Evolutionary conservation across 257 asterid genomes (phyloP).

Genomic region (Ilex aquifolium): DNA sequence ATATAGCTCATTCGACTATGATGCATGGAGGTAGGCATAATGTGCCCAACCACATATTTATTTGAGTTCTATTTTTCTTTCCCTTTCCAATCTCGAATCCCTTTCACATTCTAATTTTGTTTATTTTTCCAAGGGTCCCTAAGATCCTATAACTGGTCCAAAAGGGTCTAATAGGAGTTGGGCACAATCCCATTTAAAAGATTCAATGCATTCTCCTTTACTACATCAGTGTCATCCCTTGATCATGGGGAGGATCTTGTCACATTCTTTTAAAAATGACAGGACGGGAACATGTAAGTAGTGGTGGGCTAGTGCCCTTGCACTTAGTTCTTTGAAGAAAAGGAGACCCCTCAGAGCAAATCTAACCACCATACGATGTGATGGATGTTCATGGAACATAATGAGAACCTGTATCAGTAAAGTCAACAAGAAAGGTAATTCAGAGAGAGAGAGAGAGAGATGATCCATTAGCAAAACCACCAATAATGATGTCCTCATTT

Average conservation of each 20-base stretch:
- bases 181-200: constrained; percentile 15
- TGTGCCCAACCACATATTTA: too few relatives aligned
- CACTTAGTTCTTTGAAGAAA: constrained; percentile 11
- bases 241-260: not conserved
- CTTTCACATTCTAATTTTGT: too few relatives aligned
- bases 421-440: constrained; percentile 17
- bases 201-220: constrained; percentile 18
- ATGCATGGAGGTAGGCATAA: too few relatives aligned
- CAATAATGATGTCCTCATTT: constrained; percentile 13
- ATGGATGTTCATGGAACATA: constrained; percentile 24
- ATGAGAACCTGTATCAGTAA: constrained; percentile 19
- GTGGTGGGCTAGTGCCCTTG: constrained; percentile 17
- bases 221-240: constrained; percentile 7
- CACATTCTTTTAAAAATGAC: not conserved
- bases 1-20: too few relatives aligned
- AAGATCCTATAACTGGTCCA: not conserved
- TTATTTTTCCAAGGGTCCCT: not conserved
- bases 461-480: constrained; percentile 10
- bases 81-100: too few relatives aligned
- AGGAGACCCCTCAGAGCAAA: constrained; percentile 11
- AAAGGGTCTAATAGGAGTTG: not conserved
- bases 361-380: constrained; percentile 12
- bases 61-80: too few relatives aligned
- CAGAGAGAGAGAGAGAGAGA: not conserved
- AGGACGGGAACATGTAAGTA: constrained; percentile 2